Conservation (phyloP, 768 basidiomycete species). For the Tricholoma terreum region DNA sequence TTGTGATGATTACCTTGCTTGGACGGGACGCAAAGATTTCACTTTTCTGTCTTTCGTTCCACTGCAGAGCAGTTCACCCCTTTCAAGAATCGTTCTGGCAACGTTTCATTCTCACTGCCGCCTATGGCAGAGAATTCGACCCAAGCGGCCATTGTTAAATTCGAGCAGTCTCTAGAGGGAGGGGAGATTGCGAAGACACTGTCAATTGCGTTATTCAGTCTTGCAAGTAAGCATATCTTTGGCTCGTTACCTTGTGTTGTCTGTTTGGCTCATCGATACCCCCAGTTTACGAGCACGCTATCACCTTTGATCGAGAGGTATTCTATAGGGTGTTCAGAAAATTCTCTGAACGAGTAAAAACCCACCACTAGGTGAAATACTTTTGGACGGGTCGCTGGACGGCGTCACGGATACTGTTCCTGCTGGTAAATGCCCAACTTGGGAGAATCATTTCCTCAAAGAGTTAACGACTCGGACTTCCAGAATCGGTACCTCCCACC, state of each 20-base stretch:
- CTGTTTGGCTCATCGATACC: neutral
- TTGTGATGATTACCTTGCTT: no score
- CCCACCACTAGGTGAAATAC: slow-evolving; percentile 35
- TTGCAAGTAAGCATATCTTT: slow-evolving; percentile 9
- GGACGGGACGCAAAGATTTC: no score
- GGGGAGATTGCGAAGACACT: slow-evolving; percentile 13
- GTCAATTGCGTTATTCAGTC: slow-evolving; percentile 16
- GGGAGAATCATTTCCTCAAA: neutral
- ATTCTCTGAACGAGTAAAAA: no score
- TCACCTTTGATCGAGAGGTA: slow-evolving; percentile 40
- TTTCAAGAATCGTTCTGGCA: neutral
- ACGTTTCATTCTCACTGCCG: neutral
- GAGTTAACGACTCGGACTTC: neutral
- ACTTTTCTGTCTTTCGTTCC: neutral
- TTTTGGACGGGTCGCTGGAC: slow-evolving; percentile 40
- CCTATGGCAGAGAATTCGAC: neutral
- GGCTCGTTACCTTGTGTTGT: no score
- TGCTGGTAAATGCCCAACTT: slow-evolving; percentile 28
- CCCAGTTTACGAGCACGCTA: slow-evolving; percentile 30
- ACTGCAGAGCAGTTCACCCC: slow-evolving; percentile 9
- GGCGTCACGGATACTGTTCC: slow-evolving; percentile 34
- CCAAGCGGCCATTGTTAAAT: neutral
- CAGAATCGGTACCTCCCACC: slow-evolving; percentile 34
- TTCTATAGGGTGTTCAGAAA: neutral
- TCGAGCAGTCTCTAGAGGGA: slow-evolving; percentile 13